Base-by-base conservation (phyloP, 1,284 basidiomycete genomes). In the Ceratobasidium sp. region DNA sequence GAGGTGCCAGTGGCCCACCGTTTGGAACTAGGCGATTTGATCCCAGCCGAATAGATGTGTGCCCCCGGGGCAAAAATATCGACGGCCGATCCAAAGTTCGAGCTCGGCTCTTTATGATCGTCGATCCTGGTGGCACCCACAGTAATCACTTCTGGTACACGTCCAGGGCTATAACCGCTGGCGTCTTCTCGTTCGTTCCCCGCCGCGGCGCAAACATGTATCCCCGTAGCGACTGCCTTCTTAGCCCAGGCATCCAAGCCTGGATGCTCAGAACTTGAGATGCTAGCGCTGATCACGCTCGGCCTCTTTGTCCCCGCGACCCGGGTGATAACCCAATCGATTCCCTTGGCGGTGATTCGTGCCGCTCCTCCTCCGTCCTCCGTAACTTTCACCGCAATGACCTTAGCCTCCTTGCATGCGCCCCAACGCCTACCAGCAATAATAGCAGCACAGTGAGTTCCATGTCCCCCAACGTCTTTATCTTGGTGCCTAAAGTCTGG, bases 321-420 rank as follows among this genome's bases (percentile, higher is more conserved):
- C 18, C 66, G 39, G 28, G 64, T 39, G 15, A 79, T 56, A 20
- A 58, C 77, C 51, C 69, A 77, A 46, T 80, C 53, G 40, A 82
- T 77, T 1, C 79, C 81, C 13, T 75, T 44, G 61, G 81, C 77
- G 53, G 80, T 70, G 42, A 78, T 78, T 39, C 94, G 93, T 96
- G 98, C 98, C 79, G 93, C 91, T 20, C 98, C 98, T 63, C 98
- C 98, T 83, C 96, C 94, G 72, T 93, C 92, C 42, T 96, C 95
- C 71, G 99, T 91, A 23, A 99, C 98, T 90, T 99, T 99, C 87
- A 99, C 97, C 69, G 98, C 98, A 81, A 96, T 91, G 81, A 99
- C 89, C 33, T 33, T 33, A 33, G 33, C 33, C 33, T 33, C 33
- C 33, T 33, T 33, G 33, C 33, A 33, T 33, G 33, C 33, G 33